Base-by-base conservation (phyloP, 2,329 filamentous ascomycete genomes). In the Claviceps pazoutovae region DNA sequence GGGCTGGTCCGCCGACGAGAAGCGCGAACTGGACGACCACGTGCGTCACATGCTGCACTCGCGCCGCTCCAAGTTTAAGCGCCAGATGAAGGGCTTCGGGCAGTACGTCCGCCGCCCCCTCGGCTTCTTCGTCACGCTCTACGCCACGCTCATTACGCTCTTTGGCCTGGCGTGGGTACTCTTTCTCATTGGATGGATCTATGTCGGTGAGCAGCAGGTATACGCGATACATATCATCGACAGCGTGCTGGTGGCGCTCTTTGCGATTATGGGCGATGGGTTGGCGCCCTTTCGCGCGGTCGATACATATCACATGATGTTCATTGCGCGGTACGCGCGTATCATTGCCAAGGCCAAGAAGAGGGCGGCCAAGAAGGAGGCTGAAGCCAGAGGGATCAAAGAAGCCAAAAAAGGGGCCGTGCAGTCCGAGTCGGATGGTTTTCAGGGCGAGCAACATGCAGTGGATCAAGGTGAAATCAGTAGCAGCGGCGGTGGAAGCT, bases 111-210 rank as follows among this genome's bases (percentile, higher is more conserved):
- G 75, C 41, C 80, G 81, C 59, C 86, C 88, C 1, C 74, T 95
- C 39, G 88, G 88, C 1, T 88, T 93, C 62, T 75, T 90, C 51
- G 85, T 95, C 53, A 93, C 87, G 0, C 68, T 94, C 4, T 95
- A 95, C 65, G 88, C 87, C 8, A 82, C 78, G 1, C 73, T 91
- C 19, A 90, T 95, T 59, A 93, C 88, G 0, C 72, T 90, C 0
- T 95, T 94, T 59, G 88, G 88, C 61, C 73, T 91, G 13, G 86
- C 86, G 0, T 95, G 88, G 88, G 88, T 95, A 1, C 75, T 94
- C n/a, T 93, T 91, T 68, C 71, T 94, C 51, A 95, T 95, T 63
- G 86, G 83, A 47, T 94, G 88, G 88, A 87, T 93, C 62, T 89
- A 88, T 56, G 83, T 91, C 19, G 86, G 85, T 19, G 78, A 80